Evolutionary conservation across 106 monocot species (phyloP).

Genomic region (Phalaenopsis aphrodite): DNA sequence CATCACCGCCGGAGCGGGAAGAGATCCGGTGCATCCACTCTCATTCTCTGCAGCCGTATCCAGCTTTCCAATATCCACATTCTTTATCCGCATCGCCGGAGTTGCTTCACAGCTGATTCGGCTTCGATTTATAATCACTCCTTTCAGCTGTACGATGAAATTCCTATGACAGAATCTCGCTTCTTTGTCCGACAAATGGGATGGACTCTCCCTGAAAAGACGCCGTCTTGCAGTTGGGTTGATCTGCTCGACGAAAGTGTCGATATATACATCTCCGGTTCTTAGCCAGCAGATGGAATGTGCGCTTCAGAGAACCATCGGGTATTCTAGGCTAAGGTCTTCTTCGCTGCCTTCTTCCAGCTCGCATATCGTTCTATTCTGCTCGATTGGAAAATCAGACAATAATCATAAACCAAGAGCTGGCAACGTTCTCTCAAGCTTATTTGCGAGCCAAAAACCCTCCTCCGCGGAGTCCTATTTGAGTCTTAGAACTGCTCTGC

Average conservation of each 20-base stretch:
- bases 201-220: constrained; percentile 15
- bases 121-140: background rate
- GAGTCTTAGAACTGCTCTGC: constrained; percentile 20
- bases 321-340: constrained; percentile 5
- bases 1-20: background rate
- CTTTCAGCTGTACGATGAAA: constrained; percentile 32
- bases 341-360: constrained; percentile 9
- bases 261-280: constrained; percentile 15
- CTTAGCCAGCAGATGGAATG: constrained; percentile 26
- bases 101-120: background rate
- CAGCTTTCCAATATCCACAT: background rate
- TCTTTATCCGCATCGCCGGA: background rate
- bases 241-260: constrained; percentile 34
- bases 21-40: background rate
- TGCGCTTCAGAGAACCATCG: constrained; percentile 10
- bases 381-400: background rate
- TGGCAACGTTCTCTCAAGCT: constrained; percentile 14
- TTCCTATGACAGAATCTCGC: constrained; percentile 22
- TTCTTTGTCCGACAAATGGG: constrained; percentile 26
- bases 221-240: background rate
- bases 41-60: background rate
- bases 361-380: constrained; percentile 8
- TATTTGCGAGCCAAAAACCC: constrained; percentile 18
- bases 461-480: constrained; percentile 15
- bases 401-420: background rate